A percentile compares a stretch with the other conserved stretches of the same genome.
Evolutionary conservation across 108 stramenopile genomes (phyloP).

Genomic region (Bacterosira constricta): DNA sequence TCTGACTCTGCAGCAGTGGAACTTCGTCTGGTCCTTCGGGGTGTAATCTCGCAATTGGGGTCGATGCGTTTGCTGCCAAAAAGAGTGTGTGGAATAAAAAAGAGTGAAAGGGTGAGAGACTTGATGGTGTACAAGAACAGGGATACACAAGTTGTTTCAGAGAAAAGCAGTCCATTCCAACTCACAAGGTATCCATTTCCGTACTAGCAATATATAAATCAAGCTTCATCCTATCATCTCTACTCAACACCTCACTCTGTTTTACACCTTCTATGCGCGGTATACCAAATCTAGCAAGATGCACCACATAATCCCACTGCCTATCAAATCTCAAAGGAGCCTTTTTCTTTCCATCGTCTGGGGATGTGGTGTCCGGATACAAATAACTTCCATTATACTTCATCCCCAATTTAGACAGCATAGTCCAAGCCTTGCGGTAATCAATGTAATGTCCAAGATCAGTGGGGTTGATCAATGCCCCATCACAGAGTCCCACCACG

Average conservation of each 20-base stretch:
- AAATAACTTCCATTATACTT: conserved; percentile 12
- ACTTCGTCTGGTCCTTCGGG: conserved; percentile 10
- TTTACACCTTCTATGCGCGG: conserved; percentile 2
- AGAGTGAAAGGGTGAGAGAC: background rate
- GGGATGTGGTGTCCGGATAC: conserved; percentile 13
- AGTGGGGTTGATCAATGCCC: conserved; percentile 9
- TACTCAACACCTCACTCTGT: background rate
- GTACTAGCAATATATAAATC: conserved; percentile 22
- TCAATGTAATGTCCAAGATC: conserved; percentile 7
- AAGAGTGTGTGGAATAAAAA: background rate
- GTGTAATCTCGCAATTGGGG: conserved; percentile 15
- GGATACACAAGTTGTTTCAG: too few relatives aligned
- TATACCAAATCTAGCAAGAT: conserved; percentile 42
- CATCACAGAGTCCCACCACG: conserved; percentile 10
- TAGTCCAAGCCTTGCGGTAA: conserved; percentile 15
- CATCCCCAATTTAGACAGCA: conserved; percentile 31
- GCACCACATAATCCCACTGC: conserved; percentile 9
- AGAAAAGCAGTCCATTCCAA: background rate
- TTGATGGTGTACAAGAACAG: background rate
- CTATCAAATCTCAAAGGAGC: conserved; percentile 15
- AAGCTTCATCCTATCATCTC: conserved; percentile 21
- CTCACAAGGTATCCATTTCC: conserved; percentile 34
- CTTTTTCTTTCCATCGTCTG: conserved; percentile 1
- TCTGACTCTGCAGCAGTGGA: background rate
- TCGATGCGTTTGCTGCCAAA: conserved; percentile 23